Base-by-base conservation (phyloP, 1,284 basidiomycete genomes). In the Marasmius tenuissimus region DNA sequence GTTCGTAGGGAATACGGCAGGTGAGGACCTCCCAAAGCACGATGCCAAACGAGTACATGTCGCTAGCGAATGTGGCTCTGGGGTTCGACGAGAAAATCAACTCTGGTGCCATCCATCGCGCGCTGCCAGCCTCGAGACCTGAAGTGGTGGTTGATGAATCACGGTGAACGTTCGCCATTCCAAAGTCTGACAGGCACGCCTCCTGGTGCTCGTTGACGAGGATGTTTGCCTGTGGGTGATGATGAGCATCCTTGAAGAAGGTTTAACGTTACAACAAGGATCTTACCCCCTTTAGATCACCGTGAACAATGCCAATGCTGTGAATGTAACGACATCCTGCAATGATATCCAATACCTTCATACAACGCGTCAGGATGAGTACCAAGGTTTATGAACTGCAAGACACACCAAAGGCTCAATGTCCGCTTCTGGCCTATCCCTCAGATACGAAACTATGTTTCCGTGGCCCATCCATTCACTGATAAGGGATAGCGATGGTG, bases 1-100 rank as follows among this genome's bases (percentile, higher is more conserved):
- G 33, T 14, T 39, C 35, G 35, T 55, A 55, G 53, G 53, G 53
- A 10, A 55, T 37, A 18, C 35, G 53, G 38, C 53, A 55, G 1
- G 53, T 55, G 12, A 55, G 38, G 7, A 55, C 39, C 53, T 55
- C 53, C 53, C 53, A 55, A 10, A 55, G 27, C n/a, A 55, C 53
- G n/a, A 55, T 38, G 2, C 53, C 53, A 37, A 55, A 55, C 16
- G 53, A 34, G 38, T 55, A 55, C 12, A 39, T 38, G 53, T 55
- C 53, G 22, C 53, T 55, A 20, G 53, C 53, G 40, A 55, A 55
- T n/a, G 53, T 38, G 4, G 53, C 35, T 18, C 40, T 55, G 35
- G 37, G 16, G 6, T 3, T 14, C 20, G 35, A 18, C 34, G 53
- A 20, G 38, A 55, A 55, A 6, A 55, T 16, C 35, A 55, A 38